Percentiles rank a stretch among this genome's conserved stretches.
Evolutionary conservation across 345 rosid genomes (phyloP).

Genomic region (Aegle marmelos): DNA sequence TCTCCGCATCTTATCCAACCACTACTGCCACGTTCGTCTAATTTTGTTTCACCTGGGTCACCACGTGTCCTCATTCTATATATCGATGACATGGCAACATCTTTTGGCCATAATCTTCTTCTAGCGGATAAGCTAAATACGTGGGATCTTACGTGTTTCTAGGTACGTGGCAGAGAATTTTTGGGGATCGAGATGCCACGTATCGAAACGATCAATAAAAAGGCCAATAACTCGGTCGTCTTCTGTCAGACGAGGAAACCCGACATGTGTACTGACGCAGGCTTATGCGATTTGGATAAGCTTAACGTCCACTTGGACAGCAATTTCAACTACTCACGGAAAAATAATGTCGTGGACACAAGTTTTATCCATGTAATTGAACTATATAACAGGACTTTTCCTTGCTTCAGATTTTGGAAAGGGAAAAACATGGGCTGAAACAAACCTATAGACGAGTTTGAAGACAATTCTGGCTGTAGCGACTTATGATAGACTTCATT

Average conservation of each 20-base stretch:
- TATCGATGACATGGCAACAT: slow-evolving; percentile 27
- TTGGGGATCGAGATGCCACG: slow-evolving; percentile 26
- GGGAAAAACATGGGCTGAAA: background rate
- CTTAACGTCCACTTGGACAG: slow-evolving; percentile 26
- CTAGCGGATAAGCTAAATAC: slow-evolving; percentile 35
- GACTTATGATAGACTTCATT: slow-evolving; percentile 20
- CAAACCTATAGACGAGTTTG: background rate
- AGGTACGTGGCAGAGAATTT: slow-evolving; percentile 22
- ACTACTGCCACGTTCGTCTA: background rate
- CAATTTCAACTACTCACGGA: background rate
- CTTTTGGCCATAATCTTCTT: slow-evolving; percentile 26
- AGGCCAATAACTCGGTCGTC: background rate
- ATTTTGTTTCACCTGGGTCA: background rate
- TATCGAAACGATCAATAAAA: background rate
- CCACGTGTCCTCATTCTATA: slow-evolving; percentile 14
- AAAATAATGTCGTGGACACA: background rate
- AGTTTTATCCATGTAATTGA: background rate
- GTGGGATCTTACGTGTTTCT: slow-evolving; percentile 34
- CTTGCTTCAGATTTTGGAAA: background rate
- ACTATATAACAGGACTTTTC: background rate
- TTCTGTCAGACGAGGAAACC: slow-evolving; percentile 43
- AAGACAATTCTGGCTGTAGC: background rate
- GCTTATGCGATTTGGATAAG: slow-evolving; percentile 32
- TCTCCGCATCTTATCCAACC: slow-evolving; percentile 18
- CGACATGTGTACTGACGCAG: background rate